Evolutionary conservation across 139 green algal genomes (phyloP), one percentile per base, ranked within the genome.

Genomic region (Chlamydomonas incerta): DNA sequence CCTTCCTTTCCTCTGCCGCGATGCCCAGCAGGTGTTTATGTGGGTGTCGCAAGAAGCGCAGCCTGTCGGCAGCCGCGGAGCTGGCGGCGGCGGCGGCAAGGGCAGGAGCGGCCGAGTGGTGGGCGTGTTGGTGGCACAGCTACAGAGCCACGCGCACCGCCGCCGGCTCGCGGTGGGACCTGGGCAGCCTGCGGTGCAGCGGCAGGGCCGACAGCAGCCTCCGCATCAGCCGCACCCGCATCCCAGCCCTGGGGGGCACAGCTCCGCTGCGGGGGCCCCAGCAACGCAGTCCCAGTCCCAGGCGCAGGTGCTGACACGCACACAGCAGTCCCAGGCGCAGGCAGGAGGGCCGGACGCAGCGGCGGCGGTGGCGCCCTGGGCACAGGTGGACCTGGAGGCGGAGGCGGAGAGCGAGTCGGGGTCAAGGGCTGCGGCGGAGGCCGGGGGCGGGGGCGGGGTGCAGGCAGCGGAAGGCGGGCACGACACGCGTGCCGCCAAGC

Each of bases 61-160:
- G n/a, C 17, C 29, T 50, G 10, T 13, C 55, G 17, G 60, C 31
- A 18, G 55, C 47, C 4, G 57, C 50, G 52, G 13, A 58, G 52
- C 52, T 23, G 52, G 23, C 34, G 35, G 58, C 24, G 35, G 75
- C 20, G 35, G 75, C 29, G 28, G 58, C 33, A 18, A 58, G 31
- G 34, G 57, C 57, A 11, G 14, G 31, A 37, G 18, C 46, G 50
- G 47, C 47, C 63, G 79, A 9, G 35, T 85, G 18, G 34, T n/a
- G 21, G 79, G 79, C n/a, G 79, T 68, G 14, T 23, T 85, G n/a
- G 63, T 85, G 47, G 73, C 50, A 17, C 83, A 88, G 74, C 74
- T 83, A 50, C 73, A 83, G 82, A 2, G 67, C 37, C 58, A 58
- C 21, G 82, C 72, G 58, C 47, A 41, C 15, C 1, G 58, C 18